Conservation (phyloP, 345 rosid genomes). For the Barbarea vulgaris region DNA sequence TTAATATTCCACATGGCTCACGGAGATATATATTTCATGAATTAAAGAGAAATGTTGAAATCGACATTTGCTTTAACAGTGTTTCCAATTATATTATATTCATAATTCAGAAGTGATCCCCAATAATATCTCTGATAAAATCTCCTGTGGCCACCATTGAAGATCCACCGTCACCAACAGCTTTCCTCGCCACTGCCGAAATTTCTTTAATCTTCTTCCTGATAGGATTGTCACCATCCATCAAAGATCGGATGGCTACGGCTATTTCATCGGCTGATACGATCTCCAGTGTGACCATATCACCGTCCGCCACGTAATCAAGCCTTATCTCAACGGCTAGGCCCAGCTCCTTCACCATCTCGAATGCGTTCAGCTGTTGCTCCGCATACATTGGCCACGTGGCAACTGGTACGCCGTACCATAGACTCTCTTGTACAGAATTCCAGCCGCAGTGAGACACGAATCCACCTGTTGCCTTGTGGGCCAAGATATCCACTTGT, state of each 20-base stretch:
- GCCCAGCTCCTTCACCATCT: slow-evolving; percentile 47
- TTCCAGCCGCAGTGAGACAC: slow-evolving; percentile 81
- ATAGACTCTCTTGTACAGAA: slow-evolving; percentile 51
- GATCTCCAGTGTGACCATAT: not conserved
- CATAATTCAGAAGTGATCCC: slow-evolving; percentile 15
- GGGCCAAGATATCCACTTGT: slow-evolving; percentile 48
- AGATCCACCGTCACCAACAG: slow-evolving; percentile 55
- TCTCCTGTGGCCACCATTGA: slow-evolving; percentile 37
- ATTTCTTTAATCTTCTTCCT: slow-evolving; percentile 44
- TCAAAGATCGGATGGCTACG: slow-evolving; percentile 45
- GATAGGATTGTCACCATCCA: slow-evolving; percentile 38
- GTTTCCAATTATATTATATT: not conserved
- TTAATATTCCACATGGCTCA: no score
- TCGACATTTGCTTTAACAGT: no score
- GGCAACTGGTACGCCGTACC: slow-evolving; percentile 54
- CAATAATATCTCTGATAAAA: slow-evolving; percentile 43
- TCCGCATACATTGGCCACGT: slow-evolving; percentile 61
- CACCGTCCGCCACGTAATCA: slow-evolving; percentile 47
- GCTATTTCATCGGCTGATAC: slow-evolving; percentile 46
- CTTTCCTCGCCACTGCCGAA: slow-evolving; percentile 40
- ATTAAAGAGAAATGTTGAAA: no score
- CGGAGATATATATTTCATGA: no score
- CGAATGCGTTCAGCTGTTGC: slow-evolving; percentile 56
- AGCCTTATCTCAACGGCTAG: slow-evolving; percentile 50
- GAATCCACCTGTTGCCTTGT: slow-evolving; percentile 57